Conservation (phyloP, 2,329 filamentous ascomycete species). For the Nakataea oryzae region DNA sequence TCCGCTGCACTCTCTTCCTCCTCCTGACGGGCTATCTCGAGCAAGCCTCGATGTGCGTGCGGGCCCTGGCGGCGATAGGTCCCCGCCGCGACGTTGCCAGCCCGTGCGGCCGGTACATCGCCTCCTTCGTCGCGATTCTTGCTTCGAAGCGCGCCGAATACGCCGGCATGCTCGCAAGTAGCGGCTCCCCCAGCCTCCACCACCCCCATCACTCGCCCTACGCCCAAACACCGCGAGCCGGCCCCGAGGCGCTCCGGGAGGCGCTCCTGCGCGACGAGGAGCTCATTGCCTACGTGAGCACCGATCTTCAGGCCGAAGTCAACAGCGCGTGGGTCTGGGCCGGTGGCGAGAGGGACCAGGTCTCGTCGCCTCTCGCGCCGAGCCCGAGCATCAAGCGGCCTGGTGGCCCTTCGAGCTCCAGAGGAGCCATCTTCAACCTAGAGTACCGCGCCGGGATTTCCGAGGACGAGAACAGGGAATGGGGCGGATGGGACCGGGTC, state of each 20-base stretch:
- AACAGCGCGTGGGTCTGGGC: slow-evolving; percentile 80
- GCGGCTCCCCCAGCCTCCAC: slow-evolving; percentile 12
- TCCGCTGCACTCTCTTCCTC: slow-evolving; percentile 75
- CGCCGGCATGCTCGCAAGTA: slow-evolving; percentile 18
- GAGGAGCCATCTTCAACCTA: slow-evolving; percentile 29
- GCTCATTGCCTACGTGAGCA: slow-evolving; percentile 74
- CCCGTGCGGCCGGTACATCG: slow-evolving; percentile 70
- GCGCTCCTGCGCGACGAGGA: slow-evolving; percentile 62
- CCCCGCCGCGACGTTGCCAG: slow-evolving; percentile 61
- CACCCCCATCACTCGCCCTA: slow-evolving; percentile 14
- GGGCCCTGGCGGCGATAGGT: slow-evolving; percentile 60
- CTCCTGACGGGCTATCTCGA: slow-evolving; percentile 65
- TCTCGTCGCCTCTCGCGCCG: slow-evolving; percentile 12
- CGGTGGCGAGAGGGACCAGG: slow-evolving; percentile 39
- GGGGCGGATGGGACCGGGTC: slow-evolving; percentile 72
- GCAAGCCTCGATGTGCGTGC: slow-evolving; percentile 61
- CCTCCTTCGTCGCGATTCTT: slow-evolving; percentile 68
- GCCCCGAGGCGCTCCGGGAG: slow-evolving; percentile 20
- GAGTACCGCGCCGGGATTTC: slow-evolving; percentile 41
- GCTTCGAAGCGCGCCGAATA: slow-evolving; percentile 39
- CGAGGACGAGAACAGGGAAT: slow-evolving; percentile 51
- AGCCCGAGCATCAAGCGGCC: not conserved
- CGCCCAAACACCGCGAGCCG: slow-evolving; percentile 11
- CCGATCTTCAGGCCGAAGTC: slow-evolving; percentile 71
- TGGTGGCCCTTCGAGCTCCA: slow-evolving; percentile 9